Percentiles rank a stretch among this genome's conserved stretches.
phyloP scores from a whole-genome alignment of 1,284 basidiomycete genomes.

The Schizopora paradoxa region DNA sequence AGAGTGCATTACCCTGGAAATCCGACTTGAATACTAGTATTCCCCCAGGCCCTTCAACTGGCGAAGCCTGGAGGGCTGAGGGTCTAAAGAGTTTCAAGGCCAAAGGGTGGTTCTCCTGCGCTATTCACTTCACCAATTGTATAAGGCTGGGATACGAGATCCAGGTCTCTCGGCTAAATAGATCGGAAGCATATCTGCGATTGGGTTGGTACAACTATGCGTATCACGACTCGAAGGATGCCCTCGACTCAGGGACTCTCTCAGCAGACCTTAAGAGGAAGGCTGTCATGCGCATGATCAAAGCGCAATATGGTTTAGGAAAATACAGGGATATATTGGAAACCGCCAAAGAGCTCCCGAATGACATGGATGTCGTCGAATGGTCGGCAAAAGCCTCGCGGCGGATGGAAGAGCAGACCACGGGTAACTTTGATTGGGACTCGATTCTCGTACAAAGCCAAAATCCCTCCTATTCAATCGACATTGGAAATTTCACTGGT shows the following conservation, averaged over 20 bases:
- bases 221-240: conserved; percentile 6
- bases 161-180: conserved; percentile 6
- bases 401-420: background rate
- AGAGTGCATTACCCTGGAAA: background rate
- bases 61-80: conserved; percentile 3
- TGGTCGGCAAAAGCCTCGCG: background rate
- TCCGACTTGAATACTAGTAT: background rate
- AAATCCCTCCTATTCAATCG: background rate
- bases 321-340: conserved; percentile 2
- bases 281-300: conserved; percentile 9
- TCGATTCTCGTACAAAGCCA: background rate
- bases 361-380: conserved; percentile 4
- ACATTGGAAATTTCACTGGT: conserved; percentile 10
- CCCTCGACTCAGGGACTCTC: background rate
- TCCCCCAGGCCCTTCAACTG: background rate
- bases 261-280: background rate
- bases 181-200: conserved; percentile 9
- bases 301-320: conserved; percentile 5
- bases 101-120: conserved; percentile 1
- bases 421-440: conserved; percentile 11
- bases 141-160: conserved; percentile 1
- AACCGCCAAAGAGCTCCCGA: background rate
- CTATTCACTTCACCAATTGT: conserved; percentile 8
- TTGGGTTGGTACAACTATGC: conserved; percentile 12
- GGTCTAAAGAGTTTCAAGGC: conserved; percentile 10